A percentile compares a stretch with the other conserved stretches of the same genome.
phyloP scores from a whole-genome alignment of 148 eudicot species.

The Silene uniflora region DNA sequence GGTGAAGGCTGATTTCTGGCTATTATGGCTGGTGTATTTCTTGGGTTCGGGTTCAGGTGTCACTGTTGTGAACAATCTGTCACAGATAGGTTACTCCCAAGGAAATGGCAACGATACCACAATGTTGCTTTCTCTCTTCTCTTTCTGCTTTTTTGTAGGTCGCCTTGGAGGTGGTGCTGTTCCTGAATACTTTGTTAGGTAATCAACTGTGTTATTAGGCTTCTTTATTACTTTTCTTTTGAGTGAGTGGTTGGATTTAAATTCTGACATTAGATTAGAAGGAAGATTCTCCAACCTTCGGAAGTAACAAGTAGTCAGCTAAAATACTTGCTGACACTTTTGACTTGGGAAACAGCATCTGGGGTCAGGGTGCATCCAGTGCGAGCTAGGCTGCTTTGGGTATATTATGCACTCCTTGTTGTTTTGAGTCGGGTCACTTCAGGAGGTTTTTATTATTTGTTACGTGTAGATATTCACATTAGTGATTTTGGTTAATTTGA shows the following conservation, averaged over 20 bases:
- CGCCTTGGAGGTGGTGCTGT: conserved; percentile 82
- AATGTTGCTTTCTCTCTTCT: conserved; percentile 58
- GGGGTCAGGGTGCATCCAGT: neutral
- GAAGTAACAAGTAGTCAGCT: neutral
- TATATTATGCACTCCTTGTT: neutral
- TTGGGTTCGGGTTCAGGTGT: conserved; percentile 85
- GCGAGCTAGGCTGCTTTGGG: neutral
- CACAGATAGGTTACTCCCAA: conserved; percentile 70
- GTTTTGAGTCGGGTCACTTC: neutral
- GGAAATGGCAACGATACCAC: conserved; percentile 57
- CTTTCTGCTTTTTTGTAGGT: conserved; percentile 78
- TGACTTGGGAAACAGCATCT: neutral
- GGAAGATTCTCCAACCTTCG: neutral
- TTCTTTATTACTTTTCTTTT: neutral
- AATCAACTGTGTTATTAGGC: neutral
- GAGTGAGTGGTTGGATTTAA: neutral
- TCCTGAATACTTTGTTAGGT: conserved; percentile 88
- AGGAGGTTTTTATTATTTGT: neutral
- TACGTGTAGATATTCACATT: neutral
- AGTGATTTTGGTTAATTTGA: neutral
- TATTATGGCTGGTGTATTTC: conserved; percentile 76
- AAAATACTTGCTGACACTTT: neutral
- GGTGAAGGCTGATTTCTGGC: conserved; percentile 94
- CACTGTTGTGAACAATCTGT: conserved; percentile 83
- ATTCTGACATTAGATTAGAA: neutral